Conservation (phyloP, 1,284 basidiomycete species). For the Papiliotrema terrestris region DNA sequence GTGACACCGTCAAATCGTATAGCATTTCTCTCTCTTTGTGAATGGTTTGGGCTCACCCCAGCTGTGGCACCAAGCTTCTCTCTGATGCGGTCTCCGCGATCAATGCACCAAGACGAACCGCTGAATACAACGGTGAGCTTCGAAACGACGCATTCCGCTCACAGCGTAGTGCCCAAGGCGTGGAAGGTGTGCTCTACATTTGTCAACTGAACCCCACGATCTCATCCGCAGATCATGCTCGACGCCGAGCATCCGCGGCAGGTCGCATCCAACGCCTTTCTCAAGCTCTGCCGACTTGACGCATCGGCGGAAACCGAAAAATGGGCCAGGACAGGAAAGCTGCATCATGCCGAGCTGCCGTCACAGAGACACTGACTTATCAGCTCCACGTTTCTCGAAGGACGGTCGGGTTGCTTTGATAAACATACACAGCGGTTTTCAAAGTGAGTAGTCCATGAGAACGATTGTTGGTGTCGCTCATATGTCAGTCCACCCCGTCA, state of each 20-base stretch:
- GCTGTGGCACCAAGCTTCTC: slow-evolving; percentile 29
- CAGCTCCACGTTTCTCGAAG: slow-evolving; percentile 36
- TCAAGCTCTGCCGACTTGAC: slow-evolving; percentile 41
- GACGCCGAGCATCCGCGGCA: slow-evolving; percentile 22
- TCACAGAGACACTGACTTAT: too few species aligned
- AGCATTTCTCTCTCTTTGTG: background rate
- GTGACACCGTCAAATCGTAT: slow-evolving; percentile 18
- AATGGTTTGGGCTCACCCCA: slow-evolving; percentile 6
- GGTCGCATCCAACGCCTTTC: slow-evolving; percentile 33
- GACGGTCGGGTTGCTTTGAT: slow-evolving; percentile 40
- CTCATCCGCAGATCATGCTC: slow-evolving; percentile 28
- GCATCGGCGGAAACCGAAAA: slow-evolving; percentile 33
- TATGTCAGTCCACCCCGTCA: slow-evolving; percentile 45
- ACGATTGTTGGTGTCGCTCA: background rate
- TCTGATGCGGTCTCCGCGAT: slow-evolving; percentile 37
- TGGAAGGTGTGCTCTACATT: slow-evolving; percentile 31
- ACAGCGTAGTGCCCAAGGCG: slow-evolving; percentile 31
- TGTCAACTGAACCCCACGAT: background rate
- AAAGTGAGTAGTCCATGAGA: slow-evolving; percentile 37
- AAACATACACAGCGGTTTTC: slow-evolving; percentile 41
- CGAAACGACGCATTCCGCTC: background rate
- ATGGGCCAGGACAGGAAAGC: slow-evolving; percentile 34
- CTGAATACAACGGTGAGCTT: slow-evolving; percentile 37
- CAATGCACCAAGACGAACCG: slow-evolving; percentile 43
- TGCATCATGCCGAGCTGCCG: too few species aligned